phyloP scores from a whole-genome alignment of 2,329 filamentous ascomycete genomes.

The Cladosporium sp. region DNA sequence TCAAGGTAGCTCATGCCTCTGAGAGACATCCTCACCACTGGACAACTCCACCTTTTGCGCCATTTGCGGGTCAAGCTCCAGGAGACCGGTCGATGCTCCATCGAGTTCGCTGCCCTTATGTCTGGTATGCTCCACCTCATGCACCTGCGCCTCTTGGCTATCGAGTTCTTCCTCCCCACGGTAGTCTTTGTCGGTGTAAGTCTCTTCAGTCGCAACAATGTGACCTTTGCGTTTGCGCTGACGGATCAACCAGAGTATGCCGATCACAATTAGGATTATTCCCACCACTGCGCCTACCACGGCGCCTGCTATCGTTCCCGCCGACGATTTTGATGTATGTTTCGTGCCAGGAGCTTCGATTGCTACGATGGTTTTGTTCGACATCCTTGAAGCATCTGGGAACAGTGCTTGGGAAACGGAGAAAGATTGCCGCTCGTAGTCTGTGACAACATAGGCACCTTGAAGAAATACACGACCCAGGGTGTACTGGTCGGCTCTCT shows the following conservation, averaged over 20 bases:
- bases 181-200: not conserved
- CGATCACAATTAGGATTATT: not conserved
- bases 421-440: slow-evolving; percentile 31
- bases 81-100: not conserved
- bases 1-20: not conserved
- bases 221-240: not conserved
- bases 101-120: slow-evolving; percentile 8
- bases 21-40: not conserved
- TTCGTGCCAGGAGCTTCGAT: not conserved
- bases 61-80: slow-evolving; percentile 5
- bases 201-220: not conserved
- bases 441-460: slow-evolving; percentile 34
- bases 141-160: not conserved
- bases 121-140: not conserved
- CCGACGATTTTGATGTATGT: not conserved
- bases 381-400: slow-evolving; percentile 22
- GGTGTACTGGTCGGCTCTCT: slow-evolving; percentile 29
- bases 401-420: slow-evolving; percentile 29
- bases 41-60: not conserved
- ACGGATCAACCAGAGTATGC: not conserved
- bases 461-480: slow-evolving; percentile 33
- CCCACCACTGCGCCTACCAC: slow-evolving; percentile 16
- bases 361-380: not conserved
- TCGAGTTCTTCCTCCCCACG: not conserved
- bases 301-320: slow-evolving; percentile 21